Evolutionary conservation across 306 rosid species (phyloP), one percentile per base, ranked within the genome.

Genomic region (Lablab purpureus): DNA sequence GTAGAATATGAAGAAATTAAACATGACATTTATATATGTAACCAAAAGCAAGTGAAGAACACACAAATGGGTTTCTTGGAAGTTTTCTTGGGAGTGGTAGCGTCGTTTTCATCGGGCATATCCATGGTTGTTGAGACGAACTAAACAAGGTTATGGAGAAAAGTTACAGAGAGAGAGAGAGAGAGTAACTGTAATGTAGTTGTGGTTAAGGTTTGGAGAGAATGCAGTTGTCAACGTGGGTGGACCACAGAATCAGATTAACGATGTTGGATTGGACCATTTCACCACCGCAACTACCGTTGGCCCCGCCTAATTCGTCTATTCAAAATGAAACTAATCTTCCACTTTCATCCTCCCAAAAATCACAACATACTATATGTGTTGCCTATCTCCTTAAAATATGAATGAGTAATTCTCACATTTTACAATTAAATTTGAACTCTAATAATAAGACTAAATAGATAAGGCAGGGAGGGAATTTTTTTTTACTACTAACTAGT

Each of bases 31-130:
- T 37, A 59, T 74, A 27, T 3, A 41, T 41, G 47, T 11, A 43
- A 11, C 15, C 13, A 10, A 40, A 79, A 70, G 6, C 7, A 59
- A 59, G 71, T 32, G 14, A 74, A 68, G 80, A 73, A 52, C 45
- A 75, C 11, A 82, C 86, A 71, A 79, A 70, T 47, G 21, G 89
- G 82, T 75, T 49, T 86, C 67, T 71, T 82, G 34, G 80, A 75
- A 52, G 45, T 3, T 27, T 71, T 82, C 18, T 69, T 63, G 50
- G 75, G 9, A 67, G 73, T 50, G 6, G 77, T 15, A 51, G 36
- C 40, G 40, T 79, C 59, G 19, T 75, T 28, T 46, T 50, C 82
- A 3, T 19, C 82, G 17, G 76, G 56, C 63, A 11, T 27, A 43
- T 72, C 76, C 64, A 63, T 69, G 73, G 34, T 60, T n/a, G 55